Percentiles rank a stretch among this genome's conserved stretches.
Conservation (phyloP, 805 yeast species). For the Saccharomycopsis selenospora region DNA sequence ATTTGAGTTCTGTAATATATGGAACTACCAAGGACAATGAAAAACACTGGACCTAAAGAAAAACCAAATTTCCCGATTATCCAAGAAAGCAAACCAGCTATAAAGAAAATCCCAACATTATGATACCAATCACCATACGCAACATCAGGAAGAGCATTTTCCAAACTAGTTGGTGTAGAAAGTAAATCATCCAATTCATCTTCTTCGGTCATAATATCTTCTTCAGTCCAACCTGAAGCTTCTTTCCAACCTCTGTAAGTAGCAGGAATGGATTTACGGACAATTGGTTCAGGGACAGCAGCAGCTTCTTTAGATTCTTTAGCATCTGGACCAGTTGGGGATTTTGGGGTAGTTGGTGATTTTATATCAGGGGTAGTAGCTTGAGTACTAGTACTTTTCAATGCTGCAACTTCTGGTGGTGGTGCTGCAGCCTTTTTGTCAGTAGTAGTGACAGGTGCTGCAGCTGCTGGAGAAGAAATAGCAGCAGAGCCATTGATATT, state of each 20-base stretch:
- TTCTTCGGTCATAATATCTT: constrained; percentile 53
- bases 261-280: constrained; percentile 49
- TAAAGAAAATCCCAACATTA: constrained; percentile 61
- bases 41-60: constrained; percentile 73
- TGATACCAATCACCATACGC: constrained; percentile 97
- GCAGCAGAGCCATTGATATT: no score
- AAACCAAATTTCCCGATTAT: constrained; percentile 69
- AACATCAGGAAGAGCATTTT: constrained; percentile 63
- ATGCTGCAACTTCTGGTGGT: no score
- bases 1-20: constrained; percentile 77
- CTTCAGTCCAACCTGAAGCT: constrained; percentile 78
- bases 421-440: no score
- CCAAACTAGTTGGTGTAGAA: constrained; percentile 65
- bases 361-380: background rate
- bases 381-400: no score
- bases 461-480: no score
- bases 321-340: background rate
- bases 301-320: background rate
- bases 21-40: constrained; percentile 55
- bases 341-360: background rate
- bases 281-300: constrained; percentile 23
- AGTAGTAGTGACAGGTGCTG: no score
- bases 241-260: constrained; percentile 92
- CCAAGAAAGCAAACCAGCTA: constrained; percentile 71
- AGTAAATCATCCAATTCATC: constrained; percentile 69